Evolutionary conservation across 2,329 filamentous ascomycete species (phyloP), one percentile per base, ranked within the genome.

Genomic region (Sporothrix euskadiensis): DNA sequence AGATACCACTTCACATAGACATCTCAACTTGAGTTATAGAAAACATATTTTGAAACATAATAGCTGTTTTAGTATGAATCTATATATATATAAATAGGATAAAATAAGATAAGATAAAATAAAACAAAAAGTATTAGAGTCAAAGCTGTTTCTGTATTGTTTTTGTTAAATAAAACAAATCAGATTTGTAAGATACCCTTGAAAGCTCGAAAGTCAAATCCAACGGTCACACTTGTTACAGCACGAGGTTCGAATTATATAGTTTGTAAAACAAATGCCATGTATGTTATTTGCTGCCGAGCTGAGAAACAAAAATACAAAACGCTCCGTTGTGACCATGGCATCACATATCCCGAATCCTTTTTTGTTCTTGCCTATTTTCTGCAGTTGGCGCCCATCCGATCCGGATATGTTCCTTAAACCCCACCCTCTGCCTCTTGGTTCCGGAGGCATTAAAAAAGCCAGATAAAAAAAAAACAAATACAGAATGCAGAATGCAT

Each of bases 371-470:
- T 35, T 26, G 19, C 44, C 19, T 9, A 26, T 26, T 19, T 39
- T 54, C n/a, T 22, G 30, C 66, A 69, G 65, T 44, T 35, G 30
- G 47, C 9, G 44, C 66, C 66, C 14, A 14, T 69, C 47, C 66
- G 47, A 69, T 54, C 47, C 47, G 54, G 35, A 22, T 69, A 12
- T 56, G 66, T 14, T 32, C 66, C 22, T 41, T 59, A 56, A 35
- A 35, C 10, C 19, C 19, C 44, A 30, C 39, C 63, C 8, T 16
- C n/a, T n/a, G 30, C 44, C 44, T 10, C n/a, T 47, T 49, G 22
- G 14, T 26, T 35, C n/a, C 47, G 26, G 22, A 59, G 14, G 12
- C 4, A 12, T 8, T 22, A 26, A 39, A 19, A 54, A 52, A 57
- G 49, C 44, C 52, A 7, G 52, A 26, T 10, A 72, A 35, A n/a